Percentiles rank a stretch among this genome's conserved stretches.
Evolutionary conservation across 495 filamentous ascomycete species (phyloP).

Genomic region (Jackrogersella multiformis): DNA sequence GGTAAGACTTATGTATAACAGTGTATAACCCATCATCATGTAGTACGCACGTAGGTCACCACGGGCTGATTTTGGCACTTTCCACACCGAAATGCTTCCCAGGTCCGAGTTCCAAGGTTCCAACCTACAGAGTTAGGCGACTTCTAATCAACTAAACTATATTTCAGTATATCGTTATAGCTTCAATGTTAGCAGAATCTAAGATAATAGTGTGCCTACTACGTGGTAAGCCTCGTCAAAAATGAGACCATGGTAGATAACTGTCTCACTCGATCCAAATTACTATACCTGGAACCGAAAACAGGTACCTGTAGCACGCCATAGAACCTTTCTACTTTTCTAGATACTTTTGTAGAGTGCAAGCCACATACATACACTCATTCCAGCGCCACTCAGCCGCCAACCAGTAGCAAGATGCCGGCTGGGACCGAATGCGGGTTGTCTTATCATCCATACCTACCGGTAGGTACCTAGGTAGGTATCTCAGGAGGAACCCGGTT

Average conservation of each 20-base stretch:
- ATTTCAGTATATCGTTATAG: too few relatives aligned
- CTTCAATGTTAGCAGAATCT: too few relatives aligned
- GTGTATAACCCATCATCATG: neutral
- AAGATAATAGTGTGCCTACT: neutral
- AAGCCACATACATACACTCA: slow-evolving; percentile 34
- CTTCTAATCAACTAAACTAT: slow-evolving; percentile 1
- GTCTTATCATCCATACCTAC: slow-evolving; percentile 14
- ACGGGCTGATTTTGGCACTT: slow-evolving; percentile 17
- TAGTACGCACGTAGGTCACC: too few relatives aligned
- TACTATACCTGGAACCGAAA: slow-evolving; percentile 10
- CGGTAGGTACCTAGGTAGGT: neutral
- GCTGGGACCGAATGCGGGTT: slow-evolving; percentile 21
- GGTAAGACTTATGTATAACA: neutral
- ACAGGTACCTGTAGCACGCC: slow-evolving; percentile 16
- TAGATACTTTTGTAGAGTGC: slow-evolving; percentile 7
- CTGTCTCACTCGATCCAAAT: slow-evolving; percentile 8
- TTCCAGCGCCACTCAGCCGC: slow-evolving; percentile 27
- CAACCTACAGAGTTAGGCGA: too few relatives aligned
- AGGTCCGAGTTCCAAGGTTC: slow-evolving; percentile 11
- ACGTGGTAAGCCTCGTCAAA: slow-evolving; percentile 10
- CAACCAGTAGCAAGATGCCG: slow-evolving; percentile 10
- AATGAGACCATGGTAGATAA: slow-evolving; percentile 6
- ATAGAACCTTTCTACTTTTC: slow-evolving; percentile 1
- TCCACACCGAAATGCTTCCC: slow-evolving; percentile 24
- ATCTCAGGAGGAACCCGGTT: neutral